Evolutionary conservation across 208 protist species (phyloP).

Genomic region (Trypanosoma conorhini): DNA sequence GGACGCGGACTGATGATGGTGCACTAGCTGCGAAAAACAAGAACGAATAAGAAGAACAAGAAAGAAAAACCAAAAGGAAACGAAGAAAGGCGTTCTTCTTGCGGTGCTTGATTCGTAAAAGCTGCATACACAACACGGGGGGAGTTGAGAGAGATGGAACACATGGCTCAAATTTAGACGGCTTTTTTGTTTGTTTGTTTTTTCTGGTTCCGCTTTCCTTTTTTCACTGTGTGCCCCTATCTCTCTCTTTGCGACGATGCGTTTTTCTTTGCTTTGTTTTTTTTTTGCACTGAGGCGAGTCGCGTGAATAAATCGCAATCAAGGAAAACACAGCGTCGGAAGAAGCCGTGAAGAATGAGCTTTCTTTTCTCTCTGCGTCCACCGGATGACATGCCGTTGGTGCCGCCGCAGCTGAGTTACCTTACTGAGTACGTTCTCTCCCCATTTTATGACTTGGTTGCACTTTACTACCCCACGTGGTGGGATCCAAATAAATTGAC

Average conservation of each 20-base stretch:
- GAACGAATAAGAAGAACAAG: not conserved
- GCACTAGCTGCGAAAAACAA: conserved; percentile 39
- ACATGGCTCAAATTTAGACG: not conserved
- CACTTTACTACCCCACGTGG: conserved; percentile 52
- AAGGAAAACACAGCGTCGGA: not conserved
- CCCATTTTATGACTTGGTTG: conserved; percentile 82
- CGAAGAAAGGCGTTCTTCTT: not conserved
- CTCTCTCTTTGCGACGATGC: not conserved
- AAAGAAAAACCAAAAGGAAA: not conserved
- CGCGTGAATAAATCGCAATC: not conserved
- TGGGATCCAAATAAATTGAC: conserved; percentile 88
- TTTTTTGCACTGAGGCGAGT: not conserved
- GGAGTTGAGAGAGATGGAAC: not conserved
- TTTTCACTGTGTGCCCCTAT: not conserved
- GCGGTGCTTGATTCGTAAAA: not conserved
- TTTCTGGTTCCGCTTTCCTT: not conserved
- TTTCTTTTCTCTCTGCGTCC: conserved; percentile 42
- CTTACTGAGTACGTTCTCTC: conserved; percentile 77
- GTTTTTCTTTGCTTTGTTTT: not conserved
- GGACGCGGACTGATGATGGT: conserved; percentile 90
- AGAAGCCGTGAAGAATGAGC: not conserved
- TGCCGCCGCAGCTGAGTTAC: conserved; percentile 59
- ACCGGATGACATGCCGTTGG: conserved; percentile 31
- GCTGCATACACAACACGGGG: not conserved
- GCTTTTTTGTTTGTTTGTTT: not conserved